Evolutionary conservation across 306 rosid genomes (phyloP).

Genomic region (peach (Prunus persica)): Prunus_persica_NCBIv2 NC_034009.1:11808001-11808500

Average conservation of each 20-base stretch:
- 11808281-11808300: constrained; percentile 3
- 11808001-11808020: neutral
- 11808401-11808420: constrained; percentile 83
- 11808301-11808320: constrained; percentile 11
- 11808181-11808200: constrained; percentile 88
- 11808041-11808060: neutral
- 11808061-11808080: neutral
- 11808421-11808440: constrained; percentile 81
- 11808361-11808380: neutral
- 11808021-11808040: neutral
- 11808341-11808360: constrained; percentile 14
- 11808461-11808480: constrained; percentile 92
- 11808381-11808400: constrained; percentile 71
- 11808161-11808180: constrained; percentile 97
- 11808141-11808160: constrained; percentile 11
- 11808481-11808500: constrained; percentile 38
- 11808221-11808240: constrained; percentile 87
- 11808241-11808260: constrained; percentile 91
- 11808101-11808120: neutral
- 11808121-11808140: neutral
- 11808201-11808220: constrained; percentile 75
- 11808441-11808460: constrained; percentile 88
- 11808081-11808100: neutral
- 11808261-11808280: constrained; percentile 97
- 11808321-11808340: constrained; percentile 4